These are phyloP conservation scores for Hypholoma fasciculare DNA, from an alignment of 768 basidiomycete species.

Conservation along the genomic window DNA sequence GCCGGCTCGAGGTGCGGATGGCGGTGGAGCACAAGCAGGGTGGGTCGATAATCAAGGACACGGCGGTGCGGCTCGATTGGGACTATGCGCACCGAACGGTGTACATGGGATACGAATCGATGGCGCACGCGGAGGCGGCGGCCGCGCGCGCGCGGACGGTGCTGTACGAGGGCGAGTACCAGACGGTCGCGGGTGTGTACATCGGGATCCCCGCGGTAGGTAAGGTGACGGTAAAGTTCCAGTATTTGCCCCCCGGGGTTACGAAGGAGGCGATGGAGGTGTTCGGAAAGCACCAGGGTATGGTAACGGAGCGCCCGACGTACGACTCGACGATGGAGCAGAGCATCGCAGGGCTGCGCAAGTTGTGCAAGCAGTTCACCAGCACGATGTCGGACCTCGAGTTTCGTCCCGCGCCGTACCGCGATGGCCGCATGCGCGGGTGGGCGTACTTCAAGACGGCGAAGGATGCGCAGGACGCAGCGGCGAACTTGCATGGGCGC, in stretches of 20 bases:
- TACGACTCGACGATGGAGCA: constrained; percentile 36
- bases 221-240: constrained; percentile 59
- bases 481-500: constrained; percentile 44
- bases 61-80: constrained; percentile 58
- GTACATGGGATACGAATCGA: constrained; percentile 62
- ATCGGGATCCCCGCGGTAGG: constrained; percentile 60
- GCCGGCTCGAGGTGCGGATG: constrained; percentile 43
- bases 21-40: constrained; percentile 37
- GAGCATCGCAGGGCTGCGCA: constrained; percentile 35
- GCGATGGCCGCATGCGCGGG: constrained; percentile 45
- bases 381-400: constrained; percentile 40
- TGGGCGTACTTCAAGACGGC: constrained; percentile 59
- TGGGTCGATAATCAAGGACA: constrained; percentile 47
- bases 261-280: constrained; percentile 40
- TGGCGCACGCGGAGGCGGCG: constrained; percentile 49
- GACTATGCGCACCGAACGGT: constrained; percentile 55
- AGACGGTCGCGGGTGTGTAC: constrained; percentile 50
- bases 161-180: constrained; percentile 33
- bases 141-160: constrained; percentile 40
- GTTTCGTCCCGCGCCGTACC: constrained; percentile 50
- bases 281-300: constrained; percentile 47
- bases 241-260: constrained; percentile 48
- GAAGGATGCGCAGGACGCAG: constrained; percentile 51
- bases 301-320: constrained; percentile 53
- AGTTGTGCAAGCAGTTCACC: constrained; percentile 36